Evolutionary conservation across 2,329 filamentous ascomycete species (phyloP).

Genomic region (Cladosporium oxysporum): DNA sequence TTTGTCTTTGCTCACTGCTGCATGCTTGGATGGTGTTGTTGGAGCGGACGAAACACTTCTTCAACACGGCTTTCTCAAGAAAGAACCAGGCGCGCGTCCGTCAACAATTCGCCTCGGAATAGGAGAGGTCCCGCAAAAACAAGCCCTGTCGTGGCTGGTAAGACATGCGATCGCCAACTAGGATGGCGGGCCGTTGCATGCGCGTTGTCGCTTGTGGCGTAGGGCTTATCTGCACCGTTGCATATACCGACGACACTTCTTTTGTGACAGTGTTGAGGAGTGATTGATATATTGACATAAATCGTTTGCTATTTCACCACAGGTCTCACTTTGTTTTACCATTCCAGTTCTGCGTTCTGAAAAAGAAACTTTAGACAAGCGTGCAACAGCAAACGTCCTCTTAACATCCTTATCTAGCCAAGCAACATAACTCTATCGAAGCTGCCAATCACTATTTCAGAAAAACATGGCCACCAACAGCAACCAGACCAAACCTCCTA

Average conservation of each 20-base stretch:
- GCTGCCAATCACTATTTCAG: neutral
- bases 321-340: neutral
- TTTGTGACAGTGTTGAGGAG: neutral
- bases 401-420: neutral
- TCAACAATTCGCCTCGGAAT: neutral
- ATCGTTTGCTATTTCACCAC: neutral
- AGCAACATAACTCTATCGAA: neutral
- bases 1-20: constrained; percentile 2
- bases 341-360: neutral
- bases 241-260: constrained; percentile 16
- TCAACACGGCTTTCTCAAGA: neutral
- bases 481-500: neutral
- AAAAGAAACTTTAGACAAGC: neutral
- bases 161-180: constrained; percentile 16
- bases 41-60: neutral
- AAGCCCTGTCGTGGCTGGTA: constrained; percentile 7
- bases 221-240: constrained; percentile 17
- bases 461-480: neutral
- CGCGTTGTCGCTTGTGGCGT: constrained; percentile 16
- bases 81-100: neutral
- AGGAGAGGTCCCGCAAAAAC: constrained; percentile 12
- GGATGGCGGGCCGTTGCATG: constrained; percentile 15
- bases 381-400: neutral
- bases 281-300: too few species aligned
- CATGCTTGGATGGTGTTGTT: neutral